phyloP scores from a whole-genome alignment of 805 yeast genomes.

The Starmerella bombicola region DNA sequence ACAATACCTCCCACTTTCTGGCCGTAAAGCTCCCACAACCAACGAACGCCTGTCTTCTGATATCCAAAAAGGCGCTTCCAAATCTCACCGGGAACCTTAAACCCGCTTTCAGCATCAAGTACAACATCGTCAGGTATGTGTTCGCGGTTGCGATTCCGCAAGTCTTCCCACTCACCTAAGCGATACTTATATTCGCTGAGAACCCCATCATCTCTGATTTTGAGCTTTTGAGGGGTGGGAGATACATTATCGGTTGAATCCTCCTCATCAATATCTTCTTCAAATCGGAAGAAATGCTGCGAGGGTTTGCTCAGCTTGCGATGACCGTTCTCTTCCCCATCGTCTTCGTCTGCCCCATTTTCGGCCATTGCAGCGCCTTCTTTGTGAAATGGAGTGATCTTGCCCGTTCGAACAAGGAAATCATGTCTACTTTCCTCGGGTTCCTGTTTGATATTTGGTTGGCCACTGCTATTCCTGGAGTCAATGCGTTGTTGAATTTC shows the following conservation, averaged over 20 bases:
- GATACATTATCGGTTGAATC: conserved; percentile 10
- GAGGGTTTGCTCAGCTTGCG: conserved; percentile 10
- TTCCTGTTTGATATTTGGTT: conserved; percentile 3
- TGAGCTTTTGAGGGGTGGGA: conserved; percentile 19
- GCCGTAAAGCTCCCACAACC: conserved; percentile 88
- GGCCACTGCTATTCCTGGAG: conserved; percentile 16
- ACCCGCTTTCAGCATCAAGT: conserved; percentile 43
- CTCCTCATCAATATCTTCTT: neutral
- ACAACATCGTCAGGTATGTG: conserved; percentile 21
- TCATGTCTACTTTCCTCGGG: conserved; percentile 74
- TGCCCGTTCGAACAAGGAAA: conserved; percentile 74
- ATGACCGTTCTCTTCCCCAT: conserved; percentile 22
- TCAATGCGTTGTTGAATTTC: conserved; percentile 46
- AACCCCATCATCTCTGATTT: conserved; percentile 65
- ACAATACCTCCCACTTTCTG: conserved; percentile 90
- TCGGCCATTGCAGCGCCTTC: conserved; percentile 19
- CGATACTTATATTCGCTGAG: conserved; percentile 43
- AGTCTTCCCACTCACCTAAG: conserved; percentile 34
- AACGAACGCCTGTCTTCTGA: conserved; percentile 92
- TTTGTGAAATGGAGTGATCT: conserved; percentile 80
- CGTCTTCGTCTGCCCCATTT: conserved; percentile 24
- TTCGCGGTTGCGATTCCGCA: conserved; percentile 30
- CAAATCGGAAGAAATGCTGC: conserved; percentile 11
- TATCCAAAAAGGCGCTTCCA: conserved; percentile 79
- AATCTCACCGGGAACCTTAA: conserved; percentile 79